Base-by-base conservation (phyloP, 2,329 filamentous ascomycete species). In the Diplodia mutila region DNA sequence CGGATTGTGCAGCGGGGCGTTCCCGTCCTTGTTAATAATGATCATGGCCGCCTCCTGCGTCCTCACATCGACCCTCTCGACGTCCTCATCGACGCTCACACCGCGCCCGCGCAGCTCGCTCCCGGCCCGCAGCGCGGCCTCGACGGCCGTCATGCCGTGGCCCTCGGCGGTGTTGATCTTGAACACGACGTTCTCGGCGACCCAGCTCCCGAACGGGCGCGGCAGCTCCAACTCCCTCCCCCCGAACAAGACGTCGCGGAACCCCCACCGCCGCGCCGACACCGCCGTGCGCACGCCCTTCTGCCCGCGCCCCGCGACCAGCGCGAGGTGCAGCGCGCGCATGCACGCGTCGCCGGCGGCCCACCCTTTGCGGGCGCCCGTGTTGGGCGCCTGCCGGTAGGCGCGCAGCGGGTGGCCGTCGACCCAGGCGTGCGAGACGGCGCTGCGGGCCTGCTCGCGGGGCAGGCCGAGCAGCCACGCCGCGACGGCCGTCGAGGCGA, bases 21-120 rank as follows among this genome's bases (percentile, higher is more conserved):
- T n/a, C n/a, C 97, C 97, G 87, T 98, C 94, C 87, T 99, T 99
- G 88, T 99, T 95, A 76, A 99, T 99, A 83, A 99, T 99, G 76
- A 95, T 93, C 78, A 99, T 89, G 84, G 95, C 98, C 68, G 95
- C 95, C 83, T 98, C 95, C 84, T 99, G 95, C 9, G 95, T 99
- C 75, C 95, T 91, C 88, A 94, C 97, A 74, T 90, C 93, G 75
- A 99, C 88, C 69, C 87, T 86, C 85, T 97, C 94, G 84, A 99
- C 80, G 80, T 99, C 94, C 73, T 90, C 91, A 67, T 94, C 29
- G 29, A 7, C 93, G 65, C 90, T 91, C 87, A 97, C 97, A 83
- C 93, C 94, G 87, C 85, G 80, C 91, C n/a, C n/a, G n/a, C n/a
- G 90, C 71, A 99, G 88, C 81, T 92, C 88, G 80, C 89, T 86